Conservation (phyloP, 805 yeast genomes). For the Cephaloascus fragrans region DNA sequence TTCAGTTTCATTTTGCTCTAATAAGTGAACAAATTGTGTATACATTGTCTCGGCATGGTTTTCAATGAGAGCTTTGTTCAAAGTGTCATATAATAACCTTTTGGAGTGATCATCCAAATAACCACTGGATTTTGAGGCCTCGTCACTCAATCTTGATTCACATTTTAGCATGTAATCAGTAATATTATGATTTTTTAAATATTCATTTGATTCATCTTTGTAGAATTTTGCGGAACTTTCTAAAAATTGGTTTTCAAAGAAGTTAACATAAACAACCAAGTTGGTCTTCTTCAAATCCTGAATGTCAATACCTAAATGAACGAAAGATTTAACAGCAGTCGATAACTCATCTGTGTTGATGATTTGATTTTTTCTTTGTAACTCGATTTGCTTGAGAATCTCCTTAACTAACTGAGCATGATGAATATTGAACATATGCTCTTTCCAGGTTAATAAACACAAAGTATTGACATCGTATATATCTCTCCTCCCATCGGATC, state of each 20-base stretch:
- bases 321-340: slow-evolving; percentile 77
- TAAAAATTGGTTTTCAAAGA: slow-evolving; percentile 72
- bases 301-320: slow-evolving; percentile 80
- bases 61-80: slow-evolving; percentile 69
- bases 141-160: slow-evolving; percentile 73
- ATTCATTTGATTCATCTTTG: slow-evolving; percentile 54
- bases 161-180: slow-evolving; percentile 88
- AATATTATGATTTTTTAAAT: slow-evolving; percentile 65
- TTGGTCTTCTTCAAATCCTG: slow-evolving; percentile 83
- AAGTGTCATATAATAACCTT: slow-evolving; percentile 61
- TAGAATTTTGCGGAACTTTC: slow-evolving; percentile 55
- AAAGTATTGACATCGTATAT: slow-evolving; percentile 87
- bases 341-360: slow-evolving; percentile 60
- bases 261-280: slow-evolving; percentile 68
- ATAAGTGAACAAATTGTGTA: slow-evolving; percentile 62
- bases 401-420: slow-evolving; percentile 53
- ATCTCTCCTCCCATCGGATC: slow-evolving; percentile 86
- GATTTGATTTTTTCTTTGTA: slow-evolving; percentile 70
- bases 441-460: slow-evolving; percentile 82
- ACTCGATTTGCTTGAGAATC: slow-evolving; percentile 64
- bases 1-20: slow-evolving; percentile 60
- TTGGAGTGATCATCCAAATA: slow-evolving; percentile 83
- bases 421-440: slow-evolving; percentile 64
- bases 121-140: slow-evolving; percentile 65
- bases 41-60: slow-evolving; percentile 71